phyloP scores from a whole-genome alignment of 192 early-diverging fungal species.

The Powellomyces hirtus region DNA sequence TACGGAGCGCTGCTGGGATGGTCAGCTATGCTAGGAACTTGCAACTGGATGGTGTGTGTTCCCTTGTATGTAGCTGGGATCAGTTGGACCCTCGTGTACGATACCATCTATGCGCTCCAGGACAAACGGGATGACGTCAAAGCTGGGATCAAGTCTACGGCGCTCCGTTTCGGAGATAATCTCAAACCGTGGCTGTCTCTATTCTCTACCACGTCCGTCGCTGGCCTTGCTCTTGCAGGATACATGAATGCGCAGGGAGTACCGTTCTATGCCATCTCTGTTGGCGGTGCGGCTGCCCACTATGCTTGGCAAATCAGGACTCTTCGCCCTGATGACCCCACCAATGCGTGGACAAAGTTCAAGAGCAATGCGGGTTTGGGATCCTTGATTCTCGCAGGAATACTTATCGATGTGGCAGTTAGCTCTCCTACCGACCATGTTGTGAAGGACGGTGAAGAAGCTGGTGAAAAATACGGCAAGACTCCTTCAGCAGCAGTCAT shows the following conservation, averaged over 20 bases:
- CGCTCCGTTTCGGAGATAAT: constrained; percentile 76
- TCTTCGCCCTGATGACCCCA: constrained; percentile 41
- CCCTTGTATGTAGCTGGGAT: constrained; percentile 85
- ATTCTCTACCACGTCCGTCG: constrained; percentile 71
- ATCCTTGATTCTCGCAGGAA: constrained; percentile 69
- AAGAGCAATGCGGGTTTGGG: constrained; percentile 78
- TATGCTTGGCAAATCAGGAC: constrained; percentile 78
- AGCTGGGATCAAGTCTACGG: constrained; percentile 89
- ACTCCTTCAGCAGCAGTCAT: too few species aligned
- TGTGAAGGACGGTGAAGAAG: too few species aligned
- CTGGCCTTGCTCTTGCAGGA: constrained; percentile 68
- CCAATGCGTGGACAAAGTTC: constrained; percentile 58
- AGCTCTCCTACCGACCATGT: too few species aligned
- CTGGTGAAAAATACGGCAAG: too few species aligned
- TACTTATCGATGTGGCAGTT: constrained; percentile 55
- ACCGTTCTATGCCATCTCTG: constrained; percentile 70
- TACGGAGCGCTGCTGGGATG: constrained; percentile 91
- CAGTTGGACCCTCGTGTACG: constrained; percentile 93
- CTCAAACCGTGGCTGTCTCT: constrained; percentile 65
- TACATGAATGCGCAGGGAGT: constrained; percentile 76
- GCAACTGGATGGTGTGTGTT: constrained; percentile 67
- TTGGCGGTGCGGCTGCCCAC: constrained; percentile 72
- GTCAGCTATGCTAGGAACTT: constrained; percentile 65
- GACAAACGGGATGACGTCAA: constrained; percentile 89
- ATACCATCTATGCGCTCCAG: constrained; percentile 97